phyloP scores from a whole-genome alignment of 192 early-diverging fungal species.

The Lunasporangiospora selenospora region DNA sequence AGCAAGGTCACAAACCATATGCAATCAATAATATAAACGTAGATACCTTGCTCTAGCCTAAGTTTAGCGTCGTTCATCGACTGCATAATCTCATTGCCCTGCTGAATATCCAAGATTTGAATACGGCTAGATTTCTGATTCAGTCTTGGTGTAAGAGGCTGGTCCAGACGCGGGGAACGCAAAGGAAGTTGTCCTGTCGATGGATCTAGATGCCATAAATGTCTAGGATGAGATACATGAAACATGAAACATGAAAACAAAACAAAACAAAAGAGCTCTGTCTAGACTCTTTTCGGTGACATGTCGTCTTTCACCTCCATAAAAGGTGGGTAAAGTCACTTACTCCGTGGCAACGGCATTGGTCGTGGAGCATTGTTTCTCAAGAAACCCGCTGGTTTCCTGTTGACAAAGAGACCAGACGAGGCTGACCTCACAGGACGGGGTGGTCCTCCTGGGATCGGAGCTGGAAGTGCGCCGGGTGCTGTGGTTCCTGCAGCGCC shows the following conservation, averaged over 20 bases:
- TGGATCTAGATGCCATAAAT: conserved; percentile 1
- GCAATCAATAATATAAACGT: neutral
- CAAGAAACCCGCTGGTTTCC: conserved; percentile 23
- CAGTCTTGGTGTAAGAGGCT: conserved; percentile 23
- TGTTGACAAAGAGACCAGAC: conserved; percentile 35
- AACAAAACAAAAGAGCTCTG: neutral
- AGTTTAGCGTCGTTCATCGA: conserved; percentile 33
- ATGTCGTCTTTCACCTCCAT: no score
- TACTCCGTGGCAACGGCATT: conserved; percentile 36
- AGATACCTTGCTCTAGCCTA: conserved; percentile 28
- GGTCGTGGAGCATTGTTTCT: conserved; percentile 40
- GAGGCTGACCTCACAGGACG: conserved; percentile 19
- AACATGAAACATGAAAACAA: neutral
- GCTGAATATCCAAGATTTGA: conserved; percentile 46
- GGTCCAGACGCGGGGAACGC: conserved; percentile 31
- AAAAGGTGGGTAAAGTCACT: neutral
- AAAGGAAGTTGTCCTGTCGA: conserved; percentile 28
- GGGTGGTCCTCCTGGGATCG: conserved; percentile 7
- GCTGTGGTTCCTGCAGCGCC: neutral
- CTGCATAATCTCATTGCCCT: conserved; percentile 48
- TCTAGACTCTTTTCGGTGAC: no score
- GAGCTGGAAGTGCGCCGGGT: neutral
- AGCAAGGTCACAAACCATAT: neutral
- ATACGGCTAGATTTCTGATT: conserved; percentile 35
- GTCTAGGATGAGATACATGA: neutral